phyloP scores from a whole-genome alignment of 2,329 filamentous ascomycete species.

The Xylaria hypoxylon region DNA sequence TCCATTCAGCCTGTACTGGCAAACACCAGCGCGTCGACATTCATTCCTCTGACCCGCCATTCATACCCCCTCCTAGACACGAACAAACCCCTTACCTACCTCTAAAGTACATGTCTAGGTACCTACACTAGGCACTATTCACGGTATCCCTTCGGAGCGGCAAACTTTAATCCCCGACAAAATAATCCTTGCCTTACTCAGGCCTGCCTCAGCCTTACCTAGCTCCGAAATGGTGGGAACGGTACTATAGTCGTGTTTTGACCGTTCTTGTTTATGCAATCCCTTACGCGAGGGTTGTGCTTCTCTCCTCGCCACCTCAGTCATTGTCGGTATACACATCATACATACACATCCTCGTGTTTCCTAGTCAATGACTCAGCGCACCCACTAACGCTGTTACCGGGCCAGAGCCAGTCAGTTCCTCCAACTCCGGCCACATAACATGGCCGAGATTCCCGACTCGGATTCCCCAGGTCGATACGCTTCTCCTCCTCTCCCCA shows the following conservation, averaged over 20 bases:
- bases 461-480: conserved; percentile 33
- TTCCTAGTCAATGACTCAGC: conserved; percentile 1
- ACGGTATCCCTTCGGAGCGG: conserved; percentile 1
- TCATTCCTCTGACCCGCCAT: too few species aligned
- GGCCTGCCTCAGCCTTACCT: background rate
- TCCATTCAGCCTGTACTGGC: too few species aligned
- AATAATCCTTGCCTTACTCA: background rate
- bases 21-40: too few species aligned
- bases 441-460: conserved; percentile 44
- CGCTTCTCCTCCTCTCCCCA: conserved; percentile 9
- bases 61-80: too few species aligned
- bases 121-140: too few species aligned
- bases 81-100: too few species aligned
- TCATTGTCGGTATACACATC: background rate
- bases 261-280: background rate
- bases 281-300: background rate
- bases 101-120: too few species aligned
- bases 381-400: background rate
- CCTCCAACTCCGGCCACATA: conserved; percentile 4
- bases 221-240: conserved; percentile 28
- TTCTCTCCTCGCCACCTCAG: conserved; percentile 8
- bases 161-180: background rate
- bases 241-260: conserved; percentile 1
- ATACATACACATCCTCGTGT: background rate
- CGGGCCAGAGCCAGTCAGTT: conserved; percentile 6